Evolutionary conservation across 2,329 filamentous ascomycete species (phyloP).

Genomic region (Diplodia corticola): DNA sequence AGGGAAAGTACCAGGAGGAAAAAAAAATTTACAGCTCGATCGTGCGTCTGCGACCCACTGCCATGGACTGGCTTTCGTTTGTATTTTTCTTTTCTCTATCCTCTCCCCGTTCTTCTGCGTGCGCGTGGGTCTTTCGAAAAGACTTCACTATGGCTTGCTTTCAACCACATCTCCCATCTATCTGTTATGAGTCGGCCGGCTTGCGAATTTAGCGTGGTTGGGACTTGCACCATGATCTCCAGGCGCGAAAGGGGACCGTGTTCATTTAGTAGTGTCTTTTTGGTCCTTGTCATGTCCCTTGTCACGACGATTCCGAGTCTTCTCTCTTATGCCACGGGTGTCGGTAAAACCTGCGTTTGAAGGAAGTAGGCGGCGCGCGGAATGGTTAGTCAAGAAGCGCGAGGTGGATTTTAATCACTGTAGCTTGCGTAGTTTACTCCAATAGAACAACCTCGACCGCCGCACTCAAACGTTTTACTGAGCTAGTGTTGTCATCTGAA

Average conservation of each 20-base stretch:
- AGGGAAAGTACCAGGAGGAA: neutral
- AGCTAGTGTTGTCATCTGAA: neutral
- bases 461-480: neutral
- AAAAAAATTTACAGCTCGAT: slow-evolving; percentile 1
- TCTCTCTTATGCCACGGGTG: neutral
- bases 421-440: neutral
- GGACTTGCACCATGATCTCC: neutral
- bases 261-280: slow-evolving; percentile 12
- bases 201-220: neutral
- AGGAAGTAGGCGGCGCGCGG: neutral
- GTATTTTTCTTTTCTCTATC: neutral
- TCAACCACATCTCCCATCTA: neutral
- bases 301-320: neutral
- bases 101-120: neutral
- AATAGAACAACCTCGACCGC: neutral
- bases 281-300: slow-evolving; percentile 1
- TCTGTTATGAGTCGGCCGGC: neutral
- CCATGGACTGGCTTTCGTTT: slow-evolving; percentile 20
- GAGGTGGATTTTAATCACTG: neutral
- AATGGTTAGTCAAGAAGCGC: neutral
- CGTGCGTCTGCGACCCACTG: slow-evolving; percentile 16
- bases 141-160: slow-evolving; percentile 1
- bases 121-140: neutral
- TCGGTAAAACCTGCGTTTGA: neutral
- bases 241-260: neutral